A percentile compares a stretch with the other conserved stretches of the same genome.
Conservation (phyloP, 2,329 filamentous ascomycete genomes). For the Myrmaecium sp. region DNA sequence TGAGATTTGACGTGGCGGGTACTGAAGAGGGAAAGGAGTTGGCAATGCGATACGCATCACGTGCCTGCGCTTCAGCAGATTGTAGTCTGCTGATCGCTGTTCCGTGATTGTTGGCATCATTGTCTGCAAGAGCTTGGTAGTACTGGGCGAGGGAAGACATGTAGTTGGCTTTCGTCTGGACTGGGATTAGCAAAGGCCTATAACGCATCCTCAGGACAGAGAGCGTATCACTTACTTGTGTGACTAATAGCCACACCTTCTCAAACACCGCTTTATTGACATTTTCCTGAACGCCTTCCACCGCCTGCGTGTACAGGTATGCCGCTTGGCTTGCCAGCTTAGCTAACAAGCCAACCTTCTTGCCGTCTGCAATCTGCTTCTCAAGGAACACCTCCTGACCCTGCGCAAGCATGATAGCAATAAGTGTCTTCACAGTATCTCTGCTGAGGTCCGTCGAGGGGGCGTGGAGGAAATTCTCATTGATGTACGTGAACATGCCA, state of each 20-base stretch:
- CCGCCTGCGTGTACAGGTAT: conserved; percentile 71
- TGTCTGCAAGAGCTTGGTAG: conserved; percentile 81
- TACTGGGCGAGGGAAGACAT: conserved; percentile 80
- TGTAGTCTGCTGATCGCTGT: conserved; percentile 69
- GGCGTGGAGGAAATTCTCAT: conserved; percentile 96
- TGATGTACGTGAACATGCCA: conserved; percentile 99
- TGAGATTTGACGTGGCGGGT: conserved; percentile 67
- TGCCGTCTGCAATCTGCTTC: conserved; percentile 82
- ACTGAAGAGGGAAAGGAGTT: conserved; percentile 66
- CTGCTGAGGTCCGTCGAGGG: conserved; percentile 90
- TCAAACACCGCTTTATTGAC: conserved; percentile 84
- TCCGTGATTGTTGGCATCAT: conserved; percentile 76
- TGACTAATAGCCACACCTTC: conserved; percentile 75
- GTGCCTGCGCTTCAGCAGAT: conserved; percentile 59
- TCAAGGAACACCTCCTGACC: conserved; percentile 95
- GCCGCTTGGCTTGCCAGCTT: conserved; percentile 86
- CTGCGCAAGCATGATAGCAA: conserved; percentile 84
- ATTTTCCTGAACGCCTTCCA: conserved; percentile 84
- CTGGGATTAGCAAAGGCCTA: conserved; percentile 10
- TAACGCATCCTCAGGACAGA: neutral
- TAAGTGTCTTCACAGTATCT: conserved; percentile 89
- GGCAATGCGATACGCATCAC: conserved; percentile 60
- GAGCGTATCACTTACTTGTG: conserved; percentile 44
- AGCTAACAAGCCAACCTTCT: conserved; percentile 80
- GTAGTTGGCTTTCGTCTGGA: conserved; percentile 57